Percentiles rank a stretch among this genome's conserved stretches.
Conservation (phyloP, 305 asterid genomes). For the Fraxinus platypoda region DNA sequence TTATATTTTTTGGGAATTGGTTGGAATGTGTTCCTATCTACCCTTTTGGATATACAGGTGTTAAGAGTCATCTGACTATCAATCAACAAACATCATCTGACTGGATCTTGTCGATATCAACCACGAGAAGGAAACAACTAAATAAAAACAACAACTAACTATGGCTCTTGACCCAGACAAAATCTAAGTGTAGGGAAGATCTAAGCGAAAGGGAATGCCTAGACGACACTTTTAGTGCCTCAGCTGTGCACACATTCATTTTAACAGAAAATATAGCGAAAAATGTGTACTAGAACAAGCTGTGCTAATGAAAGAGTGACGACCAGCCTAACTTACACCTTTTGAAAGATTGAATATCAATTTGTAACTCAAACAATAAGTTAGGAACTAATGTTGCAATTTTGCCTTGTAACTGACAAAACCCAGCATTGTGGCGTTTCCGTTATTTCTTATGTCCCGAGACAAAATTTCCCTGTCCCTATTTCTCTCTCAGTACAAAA, state of each 20-base stretch:
- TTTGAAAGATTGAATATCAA: background rate
- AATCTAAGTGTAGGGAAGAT: too few species aligned
- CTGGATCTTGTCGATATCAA: too few species aligned
- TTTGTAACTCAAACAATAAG: background rate
- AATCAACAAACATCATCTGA: background rate
- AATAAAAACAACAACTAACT: too few species aligned
- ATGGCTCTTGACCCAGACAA: too few species aligned
- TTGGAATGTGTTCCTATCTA: too few species aligned
- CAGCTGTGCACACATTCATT: too few species aligned
- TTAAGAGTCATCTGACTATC: background rate
- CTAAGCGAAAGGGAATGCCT: too few species aligned
- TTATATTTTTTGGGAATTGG: too few species aligned
- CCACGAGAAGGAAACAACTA: too few species aligned
- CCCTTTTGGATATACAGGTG: too few species aligned
- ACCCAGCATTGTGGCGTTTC: background rate
- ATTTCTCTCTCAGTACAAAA: background rate
- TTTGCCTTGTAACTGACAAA: background rate
- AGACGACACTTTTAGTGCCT: too few species aligned
- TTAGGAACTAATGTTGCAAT: background rate
- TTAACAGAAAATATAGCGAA: too few species aligned
- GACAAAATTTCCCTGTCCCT: background rate
- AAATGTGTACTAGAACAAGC: background rate
- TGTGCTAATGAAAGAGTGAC: background rate
- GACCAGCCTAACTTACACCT: background rate
- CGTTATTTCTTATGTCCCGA: background rate